Evolutionary conservation across 2,329 filamentous ascomycete genomes (phyloP).

Genomic region (Didymella exigua): DNA sequence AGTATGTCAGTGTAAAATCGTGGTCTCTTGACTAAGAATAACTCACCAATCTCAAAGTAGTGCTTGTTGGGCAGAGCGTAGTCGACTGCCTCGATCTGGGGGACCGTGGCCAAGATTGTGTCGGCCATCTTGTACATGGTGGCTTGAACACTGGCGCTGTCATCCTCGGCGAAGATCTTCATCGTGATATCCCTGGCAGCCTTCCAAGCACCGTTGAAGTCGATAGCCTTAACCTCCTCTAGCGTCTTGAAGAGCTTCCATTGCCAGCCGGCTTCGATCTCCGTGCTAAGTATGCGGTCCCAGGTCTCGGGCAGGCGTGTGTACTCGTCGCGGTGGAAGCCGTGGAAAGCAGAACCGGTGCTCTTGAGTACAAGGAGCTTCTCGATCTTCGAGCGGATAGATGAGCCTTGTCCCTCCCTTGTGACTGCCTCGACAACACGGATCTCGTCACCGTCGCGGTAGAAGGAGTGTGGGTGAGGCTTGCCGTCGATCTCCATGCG

Average conservation of each 20-base stretch:
- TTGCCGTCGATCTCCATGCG: constrained; percentile 85
- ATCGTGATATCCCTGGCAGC: constrained; percentile 84
- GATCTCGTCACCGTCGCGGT: constrained; percentile 86
- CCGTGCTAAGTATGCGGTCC: constrained; percentile 94
- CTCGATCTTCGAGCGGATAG: constrained; percentile 76
- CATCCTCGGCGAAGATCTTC: constrained; percentile 85
- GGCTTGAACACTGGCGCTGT: constrained; percentile 90
- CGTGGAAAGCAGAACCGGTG: constrained; percentile 94
- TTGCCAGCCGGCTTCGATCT: constrained; percentile 84
- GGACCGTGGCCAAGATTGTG: constrained; percentile 77
- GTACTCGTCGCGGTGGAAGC: constrained; percentile 91
- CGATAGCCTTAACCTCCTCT: constrained; percentile 68
- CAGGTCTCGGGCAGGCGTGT: constrained; percentile 88
- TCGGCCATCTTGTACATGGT: constrained; percentile 99
- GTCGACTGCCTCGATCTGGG: constrained; percentile 72
- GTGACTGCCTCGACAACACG: constrained; percentile 79
- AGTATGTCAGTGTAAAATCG: constrained; percentile 21
- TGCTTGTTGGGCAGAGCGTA: constrained; percentile 97
- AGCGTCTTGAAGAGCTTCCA: constrained; percentile 76
- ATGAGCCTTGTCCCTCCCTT: constrained; percentile 70
- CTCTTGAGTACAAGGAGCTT: constrained; percentile 92
- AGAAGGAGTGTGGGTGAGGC: constrained; percentile 93
- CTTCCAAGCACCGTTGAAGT: constrained; percentile 80
- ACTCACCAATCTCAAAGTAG: constrained; percentile 92
- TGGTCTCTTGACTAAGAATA: background rate